Base-by-base conservation (phyloP, 768 basidiomycete species). In the Lactarius vividus region DNA sequence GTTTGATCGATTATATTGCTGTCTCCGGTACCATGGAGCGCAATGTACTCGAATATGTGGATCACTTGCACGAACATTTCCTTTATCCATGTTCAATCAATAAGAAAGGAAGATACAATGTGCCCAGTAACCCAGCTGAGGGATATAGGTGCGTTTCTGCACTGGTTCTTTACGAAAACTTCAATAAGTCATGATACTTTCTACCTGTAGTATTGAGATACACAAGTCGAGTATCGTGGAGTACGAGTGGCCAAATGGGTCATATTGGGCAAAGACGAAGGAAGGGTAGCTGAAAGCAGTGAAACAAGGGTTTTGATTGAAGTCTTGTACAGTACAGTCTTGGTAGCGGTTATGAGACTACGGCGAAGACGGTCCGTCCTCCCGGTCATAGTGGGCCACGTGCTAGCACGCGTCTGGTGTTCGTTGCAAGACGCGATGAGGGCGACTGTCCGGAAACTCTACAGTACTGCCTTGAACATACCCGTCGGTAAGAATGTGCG, bases 21-120 rank as follows among this genome's bases (percentile, higher is more conserved):
- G 81, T 98, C 62, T 96, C 94, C 1, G 96, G 94, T 2, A 84
- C 88, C 23, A 96, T 96, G 88, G 94, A 96, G 70, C 85, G 91
- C 58, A 97, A 98, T 74, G 96, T 97, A 4, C 86, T 98, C 46
- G 95, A 94, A 76, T 92, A 85, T 69, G 90, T 88, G 37, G 89
- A 94, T 74, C 96, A 97, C 75, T 81, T 98, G 44, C 96, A 98
- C 77, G 94, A 98, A 72, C 92, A 97, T 74, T 98, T 97, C 78
- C 78, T 88, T 52, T 87, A 87, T 66, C 94, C 94, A 2, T 92
- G 91, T 72, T 89, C 92, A 20, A 93, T 98, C 79, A 97, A 96
- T 77, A 68, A 77, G 2, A 82, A 82, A 18, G 96, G 95, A 46
- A 82, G 93, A 46, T 98, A 97, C 77, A 95, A 94, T 71, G 91